Evolutionary conservation across 2,329 filamentous ascomycete genomes (phyloP).

Genomic region (Aspergillus caelatus): DNA sequence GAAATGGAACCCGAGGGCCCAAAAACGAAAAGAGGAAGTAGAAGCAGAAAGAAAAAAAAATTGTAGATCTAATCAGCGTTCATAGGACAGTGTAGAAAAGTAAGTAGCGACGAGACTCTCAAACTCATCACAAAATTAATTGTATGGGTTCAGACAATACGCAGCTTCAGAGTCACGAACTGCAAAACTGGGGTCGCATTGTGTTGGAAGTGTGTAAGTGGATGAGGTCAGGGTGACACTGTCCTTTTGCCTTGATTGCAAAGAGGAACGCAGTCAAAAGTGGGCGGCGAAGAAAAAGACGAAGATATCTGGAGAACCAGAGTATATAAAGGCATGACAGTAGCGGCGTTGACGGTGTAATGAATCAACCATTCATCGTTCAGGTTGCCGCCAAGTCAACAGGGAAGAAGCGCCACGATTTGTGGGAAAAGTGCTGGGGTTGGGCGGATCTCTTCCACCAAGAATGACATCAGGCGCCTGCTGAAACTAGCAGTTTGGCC

Average conservation of each 20-base stretch:
- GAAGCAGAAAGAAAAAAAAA: neutral
- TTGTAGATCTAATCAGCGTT: neutral
- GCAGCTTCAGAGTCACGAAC: neutral
- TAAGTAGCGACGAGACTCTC: neutral
- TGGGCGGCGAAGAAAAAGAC: slow-evolving; percentile 2
- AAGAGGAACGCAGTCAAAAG: slow-evolving; percentile 12
- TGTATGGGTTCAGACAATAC: neutral
- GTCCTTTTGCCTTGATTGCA: neutral
- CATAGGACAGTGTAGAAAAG: neutral
- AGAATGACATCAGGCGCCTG: slow-evolving; percentile 41
- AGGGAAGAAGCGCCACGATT: slow-evolving; percentile 27
- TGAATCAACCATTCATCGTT: slow-evolving; percentile 14
- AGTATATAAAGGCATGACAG: slow-evolving; percentile 31
- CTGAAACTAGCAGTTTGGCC: slow-evolving; percentile 30
- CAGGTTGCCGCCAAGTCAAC: slow-evolving; percentile 17
- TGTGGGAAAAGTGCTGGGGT: slow-evolving; percentile 32
- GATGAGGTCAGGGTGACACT: neutral
- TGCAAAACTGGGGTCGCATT: neutral
- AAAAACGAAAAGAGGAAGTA: neutral
- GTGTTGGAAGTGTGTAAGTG: neutral
- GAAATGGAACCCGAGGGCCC: neutral
- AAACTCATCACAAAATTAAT: neutral
- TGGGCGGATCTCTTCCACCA: slow-evolving; percentile 15
- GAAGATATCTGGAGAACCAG: neutral
- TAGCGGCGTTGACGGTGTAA: slow-evolving; percentile 30